Evolutionary conservation across 345 rosid species (phyloP), one percentile per base, ranked within the genome.

Genomic region (Hibiscus syriacus): DNA sequence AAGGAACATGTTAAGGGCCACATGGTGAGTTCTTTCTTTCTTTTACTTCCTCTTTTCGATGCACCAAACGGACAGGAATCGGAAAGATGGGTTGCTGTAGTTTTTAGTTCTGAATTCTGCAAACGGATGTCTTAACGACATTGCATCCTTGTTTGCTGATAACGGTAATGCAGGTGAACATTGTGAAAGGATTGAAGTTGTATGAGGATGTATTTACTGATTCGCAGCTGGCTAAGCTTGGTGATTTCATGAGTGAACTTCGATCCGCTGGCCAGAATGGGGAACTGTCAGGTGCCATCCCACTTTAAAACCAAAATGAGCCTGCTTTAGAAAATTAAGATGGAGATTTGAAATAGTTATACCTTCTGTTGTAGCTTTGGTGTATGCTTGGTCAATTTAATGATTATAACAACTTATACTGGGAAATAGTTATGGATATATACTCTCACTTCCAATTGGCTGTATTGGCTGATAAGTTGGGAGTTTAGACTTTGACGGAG

Each of bases 1-100:
- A 94, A 87, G 84, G 99, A 94, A 74, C 83, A 86, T 3, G 96
- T 94, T 64, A 77, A 85, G 79, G 96, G 99, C 72, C 99, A 84
- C 38, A 85, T 80, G 97, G 99, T 80, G 79, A 87, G 99, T 80
- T 78, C 75, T 49, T 27, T 64, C 32, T 74, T 64, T 57, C 13
- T 38, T 38, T 38, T 13, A 38, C 41, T 38, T 9, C 41, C 41
- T 1, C 2, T 14, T 45, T 45, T 43, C 2, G 19, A 14, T 2
- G 5, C 63, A 68, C 62, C 61, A 79, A 66, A 58, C 43, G 71
- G 68, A 64, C 55, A 38, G 61, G 66, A 70, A 46, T 56, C 56
- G 41, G 55, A 70, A 52, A 20, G 26, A 55, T 49, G 62, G 64
- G 56, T 58, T 30, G 59, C 50, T 55, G 58, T 59, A 30, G 66